Evolutionary conservation across 805 yeast genomes (phyloP), one percentile per base, ranked within the genome.

Genomic region (Metschnikowia lachancei): DNA sequence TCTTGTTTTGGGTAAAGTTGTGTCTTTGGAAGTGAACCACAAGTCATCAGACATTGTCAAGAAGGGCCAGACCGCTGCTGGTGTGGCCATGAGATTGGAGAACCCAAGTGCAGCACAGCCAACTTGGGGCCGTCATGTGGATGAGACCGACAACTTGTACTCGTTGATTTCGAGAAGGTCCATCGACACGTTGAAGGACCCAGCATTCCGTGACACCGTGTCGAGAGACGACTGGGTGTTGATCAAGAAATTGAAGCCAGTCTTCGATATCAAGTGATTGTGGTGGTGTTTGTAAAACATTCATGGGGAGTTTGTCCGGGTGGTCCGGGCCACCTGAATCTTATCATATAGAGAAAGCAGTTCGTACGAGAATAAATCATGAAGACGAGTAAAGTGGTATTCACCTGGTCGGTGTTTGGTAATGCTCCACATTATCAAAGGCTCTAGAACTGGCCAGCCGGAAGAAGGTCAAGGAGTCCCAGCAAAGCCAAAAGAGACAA

Each of bases 121-220:
- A 45, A 83, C 88, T 12, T 94, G 98, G 98, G 99, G 99, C 53
- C 88, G 99, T 75, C 99, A 94, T 64, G 95, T 94, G 58, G 96
- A 90, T 67, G 99, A 94, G 70, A 74, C 81, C 49, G 99, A 94
- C 67, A 77, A 80, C 38, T 75, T 94, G 63, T 94, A 91, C 71
- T 92, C 99, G n/a, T 76, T 86, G 72, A 80, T 94, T 54, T 65
- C 94, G 11, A 83, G 99, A 76, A 87, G 77, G 68, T 87, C 96
- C 30, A 91, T 94, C 58, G 97, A 94, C 66, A 87, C 96, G n/a
- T 81, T 94, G 77, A 94, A 94, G 74, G 99, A 94, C 61, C 95
- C 96, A 35, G 97, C 98, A 3, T 94, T 94, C 82, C 82, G 99
- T 70, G 92, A 87, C 59, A 81, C 87, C 51, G 99, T 94, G 52